Base-by-base conservation (phyloP, 352 stramenopile species). In the Globisporangium abappressorium region DNA sequence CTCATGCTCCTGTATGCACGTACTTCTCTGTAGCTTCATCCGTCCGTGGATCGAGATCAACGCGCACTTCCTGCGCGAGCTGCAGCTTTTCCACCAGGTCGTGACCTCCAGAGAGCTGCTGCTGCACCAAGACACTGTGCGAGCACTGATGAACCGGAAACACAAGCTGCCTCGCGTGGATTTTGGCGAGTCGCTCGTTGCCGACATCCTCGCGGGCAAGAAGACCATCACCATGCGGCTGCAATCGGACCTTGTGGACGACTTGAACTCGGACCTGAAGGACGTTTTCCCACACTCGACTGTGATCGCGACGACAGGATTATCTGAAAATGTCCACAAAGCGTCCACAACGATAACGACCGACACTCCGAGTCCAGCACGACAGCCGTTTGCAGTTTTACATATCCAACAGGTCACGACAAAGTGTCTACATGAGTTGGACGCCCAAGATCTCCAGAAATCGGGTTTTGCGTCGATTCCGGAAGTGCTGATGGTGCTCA, bases 11-110 rank as follows among this genome's bases (percentile, higher is more conserved):
- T 28, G 20, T 34, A 18, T 49, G 24, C 18, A 26, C 6, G 14
- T 34, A 55, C 26, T 5, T 34, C 7, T 24, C 1, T 57, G 1
- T 57, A 93, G 84, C 18, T 69, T 80, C 34, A 72, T 85, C 49
- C 82, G 85, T 1, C 83, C 85, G 41, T 93, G 85, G 85, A 82
- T 93, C 33, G 77, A 79, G 20, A 87, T 90, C 60, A 93, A 93
- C 41, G 26, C 70, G 2, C 71, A 80, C 46, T 93, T 93, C 49
- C 77, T 75, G 24, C 59, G 34, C 4, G 79, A 92, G 63, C 66
- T 93, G 20, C 36, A 58, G 55, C 28, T 69, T 22, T 69, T 69
- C 11, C 14, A 59, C n/a, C 14, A 15, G 14, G 3, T 18, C 26
- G 15, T 20, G 20, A 38, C 64, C 46, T 56, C 36, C 20, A 33